These are phyloP conservation scores for Citrullus mucosospermus DNA, from an alignment of 306 rosid species.

Conservation along the genomic window DNA sequence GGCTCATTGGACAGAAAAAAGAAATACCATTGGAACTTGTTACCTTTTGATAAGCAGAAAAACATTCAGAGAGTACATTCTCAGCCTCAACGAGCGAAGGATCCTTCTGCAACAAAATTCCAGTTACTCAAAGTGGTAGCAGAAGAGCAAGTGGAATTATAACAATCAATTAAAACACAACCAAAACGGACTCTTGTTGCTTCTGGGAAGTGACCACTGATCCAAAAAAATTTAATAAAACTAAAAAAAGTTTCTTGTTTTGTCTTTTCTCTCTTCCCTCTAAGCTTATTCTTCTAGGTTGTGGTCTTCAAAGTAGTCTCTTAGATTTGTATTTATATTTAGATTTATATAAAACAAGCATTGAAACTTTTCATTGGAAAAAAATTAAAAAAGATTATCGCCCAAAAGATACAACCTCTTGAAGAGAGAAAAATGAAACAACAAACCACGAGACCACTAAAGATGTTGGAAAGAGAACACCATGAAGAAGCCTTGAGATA, in stretches of 20 bases:
- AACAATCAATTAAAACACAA: not conserved
- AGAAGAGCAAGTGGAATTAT: not conserved
- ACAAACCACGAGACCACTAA: no score
- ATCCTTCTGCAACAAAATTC: constrained; percentile 29
- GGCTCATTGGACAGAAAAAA: not conserved
- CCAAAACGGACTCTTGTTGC: not conserved
- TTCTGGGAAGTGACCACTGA: not conserved
- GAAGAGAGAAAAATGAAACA: no score
- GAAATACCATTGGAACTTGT: not conserved
- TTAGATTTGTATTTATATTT: no score
- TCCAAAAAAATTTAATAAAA: not conserved
- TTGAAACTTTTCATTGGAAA: no score
- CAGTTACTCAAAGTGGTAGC: not conserved
- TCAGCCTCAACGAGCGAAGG: constrained; percentile 27
- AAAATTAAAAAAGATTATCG: no score
- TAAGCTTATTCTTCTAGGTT: not conserved
- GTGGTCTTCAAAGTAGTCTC: not conserved
- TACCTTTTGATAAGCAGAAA: constrained; percentile 62
- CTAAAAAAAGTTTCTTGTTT: not conserved
- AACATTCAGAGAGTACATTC: constrained; percentile 41
- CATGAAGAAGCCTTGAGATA: no score
- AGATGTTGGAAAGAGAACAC: no score
- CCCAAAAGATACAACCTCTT: no score
- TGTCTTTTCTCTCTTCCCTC: not conserved
- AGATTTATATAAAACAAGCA: no score